These are phyloP conservation scores for Aspergillus neotritici DNA, from an alignment of 2,329 filamentous ascomycete genomes.

Conservation along the genomic window DNA sequence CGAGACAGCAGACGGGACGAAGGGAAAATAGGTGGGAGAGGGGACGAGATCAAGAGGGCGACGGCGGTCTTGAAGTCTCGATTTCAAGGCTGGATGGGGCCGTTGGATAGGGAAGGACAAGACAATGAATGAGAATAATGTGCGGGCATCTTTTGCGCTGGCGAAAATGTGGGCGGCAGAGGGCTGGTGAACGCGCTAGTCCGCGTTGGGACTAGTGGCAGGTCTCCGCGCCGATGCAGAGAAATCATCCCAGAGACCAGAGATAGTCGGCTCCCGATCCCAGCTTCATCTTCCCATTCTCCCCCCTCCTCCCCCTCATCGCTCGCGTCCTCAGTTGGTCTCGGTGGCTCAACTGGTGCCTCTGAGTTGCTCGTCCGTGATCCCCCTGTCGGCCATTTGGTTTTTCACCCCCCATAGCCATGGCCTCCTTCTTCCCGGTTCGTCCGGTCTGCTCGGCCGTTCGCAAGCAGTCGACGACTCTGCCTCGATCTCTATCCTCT, in stretches of 20 bases:
- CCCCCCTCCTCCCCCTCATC: background rate
- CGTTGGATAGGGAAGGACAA: too few relatives aligned
- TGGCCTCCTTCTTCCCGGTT: slow-evolving; percentile 29
- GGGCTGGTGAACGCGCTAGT: slow-evolving; percentile 28
- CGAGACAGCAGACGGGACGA: slow-evolving; percentile 13
- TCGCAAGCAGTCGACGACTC: slow-evolving; percentile 30
- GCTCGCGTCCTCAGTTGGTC: too few relatives aligned
- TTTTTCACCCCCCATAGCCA: slow-evolving; percentile 17
- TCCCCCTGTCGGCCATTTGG: background rate
- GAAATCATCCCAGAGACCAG: slow-evolving; percentile 18
- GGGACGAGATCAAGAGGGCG: slow-evolving; percentile 15
- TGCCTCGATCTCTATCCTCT: slow-evolving; percentile 24
- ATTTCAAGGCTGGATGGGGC: background rate
- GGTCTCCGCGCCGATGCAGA: slow-evolving; percentile 21
- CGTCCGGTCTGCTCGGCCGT: slow-evolving; percentile 28
- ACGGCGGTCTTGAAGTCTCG: slow-evolving; percentile 10
- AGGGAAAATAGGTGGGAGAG: slow-evolving; percentile 15
- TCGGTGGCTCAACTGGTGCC: too few relatives aligned
- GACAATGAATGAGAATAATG: slow-evolving; percentile 13
- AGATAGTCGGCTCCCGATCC: slow-evolving; percentile 6
- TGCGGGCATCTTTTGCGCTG: slow-evolving; percentile 23
- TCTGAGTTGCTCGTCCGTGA: background rate
- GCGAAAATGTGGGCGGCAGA: slow-evolving; percentile 28
- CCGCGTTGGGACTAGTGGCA: slow-evolving; percentile 21
- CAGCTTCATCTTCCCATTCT: slow-evolving; percentile 3